Evolutionary conservation across 495 filamentous ascomycete species (phyloP).

Genomic region (Saxophila tyrrhenica): DNA sequence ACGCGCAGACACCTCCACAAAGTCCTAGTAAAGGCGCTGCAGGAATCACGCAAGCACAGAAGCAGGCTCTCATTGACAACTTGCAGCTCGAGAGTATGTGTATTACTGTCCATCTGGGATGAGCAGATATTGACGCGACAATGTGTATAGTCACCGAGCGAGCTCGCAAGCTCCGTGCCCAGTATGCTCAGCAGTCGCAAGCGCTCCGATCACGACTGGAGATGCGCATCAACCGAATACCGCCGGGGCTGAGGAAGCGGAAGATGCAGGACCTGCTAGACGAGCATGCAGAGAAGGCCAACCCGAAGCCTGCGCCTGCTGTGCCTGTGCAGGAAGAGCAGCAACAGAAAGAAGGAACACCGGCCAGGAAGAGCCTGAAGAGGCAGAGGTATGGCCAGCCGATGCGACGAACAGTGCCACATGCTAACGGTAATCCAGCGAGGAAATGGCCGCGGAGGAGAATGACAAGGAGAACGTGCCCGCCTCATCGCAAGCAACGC

Average conservation of each 20-base stretch:
- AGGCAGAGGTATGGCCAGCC: constrained; percentile 47
- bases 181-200: constrained; percentile 78
- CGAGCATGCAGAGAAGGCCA: constrained; percentile 36
- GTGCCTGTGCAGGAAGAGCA: constrained; percentile 3
- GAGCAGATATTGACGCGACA: background rate
- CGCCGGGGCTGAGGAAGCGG: constrained; percentile 60
- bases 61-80: constrained; percentile 85
- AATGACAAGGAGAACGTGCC: constrained; percentile 56
- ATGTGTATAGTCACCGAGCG: constrained; percentile 66
- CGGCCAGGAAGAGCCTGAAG: constrained; percentile 34
- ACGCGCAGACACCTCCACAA: too few relatives aligned
- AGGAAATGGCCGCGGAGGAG: constrained; percentile 54
- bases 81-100: constrained; percentile 79
- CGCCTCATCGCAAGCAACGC: background rate
- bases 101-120: too few relatives aligned
- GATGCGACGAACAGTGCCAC: background rate
- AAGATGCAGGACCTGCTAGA: constrained; percentile 75
- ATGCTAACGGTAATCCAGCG: constrained; percentile 32
- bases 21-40: too few relatives aligned
- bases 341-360: constrained; percentile 10
- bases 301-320: constrained; percentile 18
- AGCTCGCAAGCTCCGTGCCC: constrained; percentile 77
- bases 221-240: constrained; percentile 89
- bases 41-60: constrained; percentile 62
- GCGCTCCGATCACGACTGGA: constrained; percentile 78